Evolutionary conservation across 2,329 filamentous ascomycete genomes (phyloP).

Genomic region (Colletotrichum trifolii): DNA sequence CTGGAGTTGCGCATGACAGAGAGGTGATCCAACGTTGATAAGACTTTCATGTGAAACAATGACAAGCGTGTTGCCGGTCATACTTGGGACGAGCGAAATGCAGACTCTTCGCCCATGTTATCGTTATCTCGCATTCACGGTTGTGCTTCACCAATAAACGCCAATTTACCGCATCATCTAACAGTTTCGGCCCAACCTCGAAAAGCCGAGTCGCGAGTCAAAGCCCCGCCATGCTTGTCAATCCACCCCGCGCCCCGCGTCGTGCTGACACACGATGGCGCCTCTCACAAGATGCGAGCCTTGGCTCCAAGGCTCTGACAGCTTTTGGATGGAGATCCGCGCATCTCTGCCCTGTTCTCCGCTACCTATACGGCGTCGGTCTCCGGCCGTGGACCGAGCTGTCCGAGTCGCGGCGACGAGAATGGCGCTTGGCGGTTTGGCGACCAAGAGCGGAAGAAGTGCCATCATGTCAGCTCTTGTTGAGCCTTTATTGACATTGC

Average conservation of each 20-base stretch:
- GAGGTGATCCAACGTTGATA: conserved; percentile 1
- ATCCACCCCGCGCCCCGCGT: neutral
- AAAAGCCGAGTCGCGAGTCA: conserved; percentile 26
- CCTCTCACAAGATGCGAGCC: neutral
- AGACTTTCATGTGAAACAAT: conserved; percentile 8
- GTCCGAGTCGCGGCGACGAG: neutral
- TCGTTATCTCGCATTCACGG: no score
- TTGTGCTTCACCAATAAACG: neutral
- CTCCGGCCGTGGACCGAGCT: neutral
- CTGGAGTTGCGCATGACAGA: neutral
- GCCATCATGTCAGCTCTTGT: no score
- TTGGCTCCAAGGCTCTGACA: no score
- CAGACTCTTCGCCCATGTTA: no score
- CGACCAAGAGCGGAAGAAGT: neutral
- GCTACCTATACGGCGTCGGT: conserved; percentile 7
- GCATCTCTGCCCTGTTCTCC: neutral
- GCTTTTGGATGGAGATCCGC: no score
- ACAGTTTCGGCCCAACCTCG: neutral
- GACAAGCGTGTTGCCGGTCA: conserved; percentile 9
- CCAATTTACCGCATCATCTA: neutral
- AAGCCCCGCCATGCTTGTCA: neutral
- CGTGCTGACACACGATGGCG: neutral
- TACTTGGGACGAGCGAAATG: no score
- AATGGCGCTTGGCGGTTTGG: neutral
- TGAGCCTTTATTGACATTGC: no score